Evolutionary conservation across 1,284 basidiomycete species (phyloP), one percentile per base, ranked within the genome.

Genomic region (Fomitopsis palustris): DNA sequence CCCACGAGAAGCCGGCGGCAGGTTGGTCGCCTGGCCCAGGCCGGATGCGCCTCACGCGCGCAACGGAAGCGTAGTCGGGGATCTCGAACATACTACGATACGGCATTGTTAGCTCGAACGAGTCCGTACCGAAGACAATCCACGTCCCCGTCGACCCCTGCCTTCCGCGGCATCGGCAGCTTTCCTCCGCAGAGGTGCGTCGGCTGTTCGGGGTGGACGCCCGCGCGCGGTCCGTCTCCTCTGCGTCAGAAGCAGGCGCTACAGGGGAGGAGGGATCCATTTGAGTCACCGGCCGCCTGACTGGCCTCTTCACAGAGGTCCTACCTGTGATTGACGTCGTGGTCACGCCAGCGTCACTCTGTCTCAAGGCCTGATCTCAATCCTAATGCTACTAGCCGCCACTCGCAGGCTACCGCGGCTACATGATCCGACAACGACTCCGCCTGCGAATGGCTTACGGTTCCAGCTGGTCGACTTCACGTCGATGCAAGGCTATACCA

Each of bases 1-100:
- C 85, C 88, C 87, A 89, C 0, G 86, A 83, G 70, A 86, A 88
- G 0, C 87, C 87, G 12, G 77, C 72, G 4, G 81, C 84, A 17
- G 87, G 86, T 45, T 78, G 74, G 59, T 88, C 84, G 55, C 77
- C 78, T 16, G 81, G 73, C 4, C 65, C 70, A 5, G 88, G 82
- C 60, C 78, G 78, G 2, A 89, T 79, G 14, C 84, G 84, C 76
- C 88, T 82, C 53, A 90, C 86, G 37, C 85, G 83, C 10, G 84
- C 74, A 8, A 84, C 54, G 3, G 77, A 73, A 2, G 84, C 83
- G 61, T 81, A 71, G 65, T 86, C 82, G 2, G 87, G 76, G 21
- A 77, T 78, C 63, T 85, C 82, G 51, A 87, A 75, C 81, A 87
- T 84, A 66, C 88, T 90, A 56, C 37, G 53, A 23, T 47, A 42